Evolutionary conservation across 2,329 filamentous ascomycete genomes (phyloP), one percentile per base, ranked within the genome.

Genomic region (Aspergillus tamarii): DNA sequence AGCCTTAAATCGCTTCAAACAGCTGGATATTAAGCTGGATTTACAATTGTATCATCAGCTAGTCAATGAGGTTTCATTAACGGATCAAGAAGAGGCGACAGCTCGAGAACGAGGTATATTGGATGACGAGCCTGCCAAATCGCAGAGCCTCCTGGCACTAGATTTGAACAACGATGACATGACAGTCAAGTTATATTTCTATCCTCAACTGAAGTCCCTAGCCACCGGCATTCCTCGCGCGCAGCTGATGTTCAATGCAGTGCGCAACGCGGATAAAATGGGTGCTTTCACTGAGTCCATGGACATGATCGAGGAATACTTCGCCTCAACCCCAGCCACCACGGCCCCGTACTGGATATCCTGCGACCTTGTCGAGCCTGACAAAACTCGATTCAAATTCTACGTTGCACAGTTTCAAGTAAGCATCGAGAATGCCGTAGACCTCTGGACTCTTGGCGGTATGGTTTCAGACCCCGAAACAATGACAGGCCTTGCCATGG

Each of bases 391-490:
- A 7, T 62, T 72, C 46, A 72, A 72, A 46, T 52, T 72, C 7
- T 72, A 72, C 41, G 23, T 67, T 3, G 45, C 46, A 16, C 62
- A 65, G 12, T 57, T 60, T 6, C 62, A 66, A 14, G 69, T 72
- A n/a, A 54, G 59, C 2, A 36, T 63, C 5, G 64, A 34, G 9
- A 63, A 63, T 23, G 48, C 67, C 21, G 45, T 60, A 21, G 63
- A 65, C 10, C 45, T 66, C 19, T 72, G 68, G 69, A 70, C 70
- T 21, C 63, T 72, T 10, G 70, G 65, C 1, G 67, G 67, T 11
- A 55, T 50, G 36, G 48, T 70, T 2, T 39, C 9, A 12, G 63
- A 54, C 23, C 36, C 61, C 10, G 67, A 64, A 14, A 69, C 58
- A 0, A 5, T 60, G 2, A 39, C 48, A 4, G 68, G 69, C 0